Base-by-base conservation (phyloP, 2,329 filamentous ascomycete species). In the Colletotrichum ledebouriae region DNA sequence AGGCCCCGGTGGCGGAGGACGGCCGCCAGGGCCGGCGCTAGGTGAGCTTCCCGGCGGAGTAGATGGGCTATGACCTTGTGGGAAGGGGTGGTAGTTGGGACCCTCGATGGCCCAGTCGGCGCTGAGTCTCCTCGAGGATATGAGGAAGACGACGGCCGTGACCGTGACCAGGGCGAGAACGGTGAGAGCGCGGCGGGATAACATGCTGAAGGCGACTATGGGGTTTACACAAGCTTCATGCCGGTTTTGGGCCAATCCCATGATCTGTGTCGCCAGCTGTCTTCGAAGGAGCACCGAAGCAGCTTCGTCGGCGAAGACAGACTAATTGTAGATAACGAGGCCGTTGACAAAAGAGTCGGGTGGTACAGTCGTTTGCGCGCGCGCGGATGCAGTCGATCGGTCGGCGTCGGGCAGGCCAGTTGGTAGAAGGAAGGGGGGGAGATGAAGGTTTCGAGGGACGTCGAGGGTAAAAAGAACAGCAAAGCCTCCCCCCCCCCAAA, bases 51-150 rank as follows among this genome's bases (percentile, higher is more conserved):
- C 62, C 13, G 63, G 25, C 17, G 68, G 34, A 55, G 47, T 15
- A 15, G 52, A n/a, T 17, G 55, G 62, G 25, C 34, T 37, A 15
- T 69, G 61, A 34, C 61, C 62, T 11, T 69, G 57, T 34, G 60
- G 57, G 41, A 69, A 63, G 15, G 60, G 64, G 52, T 68, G 70
- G 63, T 76, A 77, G 60, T 75, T 75, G 44, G 75, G 70, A 11
- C 74, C 73, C 17, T 76, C 76, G 33, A 76, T 63, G 25, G 73
- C 76, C 71, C 77, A 75, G 46, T 73, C 73, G 15, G 72, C 71
- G 20, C 73, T 72, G 7, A 81, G 72, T 15, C 76, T 74, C 29
- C 71, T 74, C 22, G 77, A 77, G 3, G 77, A 75, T 64, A 80
- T 57, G 53, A 81, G 71, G 12, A 82, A 70, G 39, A 77, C 68